These are phyloP conservation scores for Holtermannia corniformis DNA, from an alignment of 768 basidiomycete species.

Conservation along the genomic window DNA sequence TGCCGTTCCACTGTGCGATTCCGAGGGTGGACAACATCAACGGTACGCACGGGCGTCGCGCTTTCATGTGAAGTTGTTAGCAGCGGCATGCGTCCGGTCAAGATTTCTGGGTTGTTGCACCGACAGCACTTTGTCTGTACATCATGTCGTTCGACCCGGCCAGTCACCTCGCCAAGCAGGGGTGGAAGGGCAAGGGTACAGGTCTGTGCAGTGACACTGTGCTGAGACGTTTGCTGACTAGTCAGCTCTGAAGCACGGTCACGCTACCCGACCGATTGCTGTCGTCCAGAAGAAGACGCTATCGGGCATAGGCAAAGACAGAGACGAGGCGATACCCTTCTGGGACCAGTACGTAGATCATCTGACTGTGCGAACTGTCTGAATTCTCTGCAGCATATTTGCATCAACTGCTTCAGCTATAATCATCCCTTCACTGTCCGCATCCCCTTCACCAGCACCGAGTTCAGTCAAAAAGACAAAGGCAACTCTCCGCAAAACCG, in stretches of 20 bases:
- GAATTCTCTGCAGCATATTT: conserved; percentile 53
- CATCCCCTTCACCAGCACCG: conserved; percentile 5
- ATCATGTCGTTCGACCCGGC: conserved; percentile 33
- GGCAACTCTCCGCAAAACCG: conserved; percentile 51
- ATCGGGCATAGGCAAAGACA: conserved; percentile 80
- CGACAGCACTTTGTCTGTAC: not conserved
- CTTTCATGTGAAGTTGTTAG: not conserved
- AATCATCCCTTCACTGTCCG: conserved; percentile 48
- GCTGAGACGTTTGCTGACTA: too few species aligned
- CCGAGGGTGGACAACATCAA: too few species aligned
- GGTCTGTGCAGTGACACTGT: too few species aligned
- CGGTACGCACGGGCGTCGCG: too few species aligned
- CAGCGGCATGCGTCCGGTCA: not conserved
- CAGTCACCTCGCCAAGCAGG: conserved; percentile 60
- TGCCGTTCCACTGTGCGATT: too few species aligned
- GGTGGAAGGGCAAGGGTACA: conserved; percentile 78
- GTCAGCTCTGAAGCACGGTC: conserved; percentile 66
- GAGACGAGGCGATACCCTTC: conserved; percentile 92
- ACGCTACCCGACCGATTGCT: conserved; percentile 64
- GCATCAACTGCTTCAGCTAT: conserved; percentile 74
- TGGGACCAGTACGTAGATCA: conserved; percentile 78
- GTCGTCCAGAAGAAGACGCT: conserved; percentile 76
- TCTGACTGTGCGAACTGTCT: not conserved
- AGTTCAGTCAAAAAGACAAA: conserved; percentile 50
- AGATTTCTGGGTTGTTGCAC: not conserved